Evolutionary conservation across 306 rosid species (phyloP), one percentile per base, ranked within the genome.

Genomic region (Rosa rugosa): DNA sequence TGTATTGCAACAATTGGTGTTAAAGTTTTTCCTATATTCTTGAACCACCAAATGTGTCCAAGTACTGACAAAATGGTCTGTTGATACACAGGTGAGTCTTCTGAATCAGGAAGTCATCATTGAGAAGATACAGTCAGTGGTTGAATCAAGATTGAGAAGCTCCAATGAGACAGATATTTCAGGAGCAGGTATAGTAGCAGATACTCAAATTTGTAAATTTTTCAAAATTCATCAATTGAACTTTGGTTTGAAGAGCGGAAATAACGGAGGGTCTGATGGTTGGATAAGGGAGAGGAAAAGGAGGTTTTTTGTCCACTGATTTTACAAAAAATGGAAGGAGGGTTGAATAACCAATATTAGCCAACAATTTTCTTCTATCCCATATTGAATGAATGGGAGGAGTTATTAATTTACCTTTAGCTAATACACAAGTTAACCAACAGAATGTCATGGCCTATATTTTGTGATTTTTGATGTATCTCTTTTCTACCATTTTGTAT

Each of bases 21-120:
- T 50, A 72, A 34, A 20, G 31, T 31, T 51, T 42, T 11, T 16
- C 10, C 25, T 9, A 36, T 34, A 45, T 23, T 72, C 13, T 18
- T 9, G 8, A 51, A 72, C 18, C 20, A 53, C n/a, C 49, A 53
- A 10, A 73, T 73, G 45, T 40, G 34, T 22, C 31, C 34, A 62
- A 40, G 12, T 68, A 77, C 71, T 31, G 64, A 75, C 41, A 77
- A 78, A 71, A 22, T 62, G 0, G 34, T n/a, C 16, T 22, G 27
- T 72, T 59, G 17, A 27, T 69, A 50, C 84, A 71, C 85, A 94
- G 97, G 98, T 94, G 75, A 92, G 97, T 82, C 87, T 94, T 82
- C 80, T 94, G 81, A 92, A 89, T 75, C 98, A 94, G 85, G 98
- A 94, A 88, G 83, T 87, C 77, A 86, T 94, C 79, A 87, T 92